These are phyloP conservation scores for Exserohilum rostratum DNA, from an alignment of 2,329 filamentous ascomycete genomes.

Conservation along the genomic window DNA sequence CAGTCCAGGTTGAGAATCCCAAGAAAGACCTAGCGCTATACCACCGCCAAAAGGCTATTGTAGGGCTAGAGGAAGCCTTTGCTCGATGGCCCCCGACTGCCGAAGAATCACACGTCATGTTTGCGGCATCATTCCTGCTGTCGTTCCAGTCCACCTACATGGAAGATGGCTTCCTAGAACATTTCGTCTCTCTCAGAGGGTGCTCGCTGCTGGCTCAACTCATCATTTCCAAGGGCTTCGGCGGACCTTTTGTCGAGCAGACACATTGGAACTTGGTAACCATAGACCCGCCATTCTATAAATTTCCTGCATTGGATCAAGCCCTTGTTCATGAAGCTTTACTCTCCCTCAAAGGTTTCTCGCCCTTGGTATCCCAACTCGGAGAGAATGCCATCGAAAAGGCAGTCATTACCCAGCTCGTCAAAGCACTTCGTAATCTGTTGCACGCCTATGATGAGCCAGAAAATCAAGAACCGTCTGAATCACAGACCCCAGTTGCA, in stretches of 20 bases:
- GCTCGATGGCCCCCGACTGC: slow-evolving; percentile 25
- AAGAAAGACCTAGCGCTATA: slow-evolving; percentile 11
- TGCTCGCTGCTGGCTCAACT: slow-evolving; percentile 26
- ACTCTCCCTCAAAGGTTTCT: slow-evolving; percentile 14
- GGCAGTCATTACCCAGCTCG: slow-evolving; percentile 18
- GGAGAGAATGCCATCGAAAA: slow-evolving; percentile 16
- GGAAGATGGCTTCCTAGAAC: slow-evolving; percentile 26
- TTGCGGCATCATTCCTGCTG: slow-evolving; percentile 30
- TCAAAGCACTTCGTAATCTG: slow-evolving; percentile 17
- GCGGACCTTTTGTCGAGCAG: slow-evolving; percentile 20
- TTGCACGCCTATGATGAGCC: slow-evolving; percentile 4
- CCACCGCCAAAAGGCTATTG: slow-evolving; percentile 32
- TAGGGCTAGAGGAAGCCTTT: slow-evolving; percentile 29
- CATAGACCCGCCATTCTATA: slow-evolving; percentile 12
- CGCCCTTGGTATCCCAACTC: slow-evolving; percentile 1
- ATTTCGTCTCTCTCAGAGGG: slow-evolving; percentile 27
- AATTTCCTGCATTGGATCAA: slow-evolving; percentile 20
- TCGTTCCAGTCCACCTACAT: slow-evolving; percentile 29
- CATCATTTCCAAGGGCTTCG: slow-evolving; percentile 17
- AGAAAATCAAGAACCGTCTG: neutral
- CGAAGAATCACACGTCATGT: slow-evolving; percentile 34
- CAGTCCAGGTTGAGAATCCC: slow-evolving; percentile 20
- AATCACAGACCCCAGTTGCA: neutral
- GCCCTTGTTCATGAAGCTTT: slow-evolving; percentile 16
- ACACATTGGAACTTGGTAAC: slow-evolving; percentile 8